Base-by-base conservation (phyloP, 2,329 filamentous ascomycete genomes). In the Colletotrichum nymphaeae region DNA sequence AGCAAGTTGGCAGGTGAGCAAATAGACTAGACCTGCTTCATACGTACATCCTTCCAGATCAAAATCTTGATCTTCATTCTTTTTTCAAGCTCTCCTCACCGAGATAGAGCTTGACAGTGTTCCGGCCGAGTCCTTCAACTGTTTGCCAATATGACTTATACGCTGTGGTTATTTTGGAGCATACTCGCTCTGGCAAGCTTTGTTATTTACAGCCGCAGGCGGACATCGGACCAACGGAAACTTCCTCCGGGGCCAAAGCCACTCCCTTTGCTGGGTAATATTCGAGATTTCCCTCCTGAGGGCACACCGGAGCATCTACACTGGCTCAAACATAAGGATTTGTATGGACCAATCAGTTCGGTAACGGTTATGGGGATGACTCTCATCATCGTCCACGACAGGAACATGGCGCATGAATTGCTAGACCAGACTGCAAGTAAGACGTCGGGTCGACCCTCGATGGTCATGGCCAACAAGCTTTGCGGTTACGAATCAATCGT, bases 181-280 rank as follows among this genome's bases (percentile, higher is more conserved):
- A 42, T 42, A 42, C 14, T 42, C 5, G 37, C 37, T 42, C 16
- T 42, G 5, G 37, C 37, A 19, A 42, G 14, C 37, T 42, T 42
- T 6, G 37, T 42, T 16, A 19, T 42, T 14, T 19, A 42, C 16
- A 42, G 37, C 14, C 37, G 37, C 37, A 42, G 14, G 37, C 37
- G 37, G 37, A 42, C 12, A 16, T 5, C 37, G 30, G 28, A 32
- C 24, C 62, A 53, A 6, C 60, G 22, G 3, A 46, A 42, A 7
- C 75, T 88, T 0, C 88, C 87, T 1, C 88, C 88, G 1, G 88
- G 88, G 0, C 88, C 88, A 0, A 86, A 81, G 49, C 82, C 82
- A 0, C 76, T 86, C 7, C 86, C 86, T 0, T 16, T 90, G 0
- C 35, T 90, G 4, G 88, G 88, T 4, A 90, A 89, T 75, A 74